These are phyloP conservation scores for Cornus florida DNA, from an alignment of 148 eudicot species.

Conservation along the genomic window DNA sequence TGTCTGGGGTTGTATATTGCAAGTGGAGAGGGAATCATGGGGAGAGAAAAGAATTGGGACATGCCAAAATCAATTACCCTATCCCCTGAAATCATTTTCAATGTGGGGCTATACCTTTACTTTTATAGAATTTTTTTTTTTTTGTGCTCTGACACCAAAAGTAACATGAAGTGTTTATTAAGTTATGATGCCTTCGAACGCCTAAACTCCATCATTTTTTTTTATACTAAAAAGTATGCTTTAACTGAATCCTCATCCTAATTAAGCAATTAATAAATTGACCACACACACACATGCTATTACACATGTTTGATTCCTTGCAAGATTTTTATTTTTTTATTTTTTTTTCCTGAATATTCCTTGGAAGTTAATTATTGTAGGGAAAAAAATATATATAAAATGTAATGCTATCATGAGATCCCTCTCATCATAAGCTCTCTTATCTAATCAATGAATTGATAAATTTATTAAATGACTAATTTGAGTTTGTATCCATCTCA, in stretches of 20 bases:
- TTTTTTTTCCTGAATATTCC: too few species aligned
- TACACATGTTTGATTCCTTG: too few species aligned
- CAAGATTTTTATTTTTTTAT: too few species aligned
- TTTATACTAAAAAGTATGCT: neutral
- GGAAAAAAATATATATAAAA: too few species aligned
- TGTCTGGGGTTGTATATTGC: neutral
- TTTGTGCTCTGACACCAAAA: constrained; percentile 3
- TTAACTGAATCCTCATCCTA: constrained; percentile 15
- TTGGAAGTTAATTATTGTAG: too few species aligned
- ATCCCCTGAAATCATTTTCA: neutral
- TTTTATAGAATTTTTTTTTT: neutral
- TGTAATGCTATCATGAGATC: too few species aligned
- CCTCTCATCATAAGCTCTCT: too few species aligned
- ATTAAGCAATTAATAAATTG: constrained; percentile 1
- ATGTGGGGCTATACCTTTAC: constrained; percentile 12
- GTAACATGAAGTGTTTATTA: constrained; percentile 11
- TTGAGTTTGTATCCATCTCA: too few species aligned
- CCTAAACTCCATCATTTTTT: constrained; percentile 9
- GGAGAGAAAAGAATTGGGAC: constrained; percentile 2
- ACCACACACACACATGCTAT: neutral
- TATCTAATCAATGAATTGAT: too few species aligned
- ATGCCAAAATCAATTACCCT: neutral
- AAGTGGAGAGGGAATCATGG: neutral
- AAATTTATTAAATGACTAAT: too few species aligned
- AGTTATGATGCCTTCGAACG: constrained; percentile 15